Conservation (phyloP, 495 filamentous ascomycete species). For the Xylaria bambusicola region DNA sequence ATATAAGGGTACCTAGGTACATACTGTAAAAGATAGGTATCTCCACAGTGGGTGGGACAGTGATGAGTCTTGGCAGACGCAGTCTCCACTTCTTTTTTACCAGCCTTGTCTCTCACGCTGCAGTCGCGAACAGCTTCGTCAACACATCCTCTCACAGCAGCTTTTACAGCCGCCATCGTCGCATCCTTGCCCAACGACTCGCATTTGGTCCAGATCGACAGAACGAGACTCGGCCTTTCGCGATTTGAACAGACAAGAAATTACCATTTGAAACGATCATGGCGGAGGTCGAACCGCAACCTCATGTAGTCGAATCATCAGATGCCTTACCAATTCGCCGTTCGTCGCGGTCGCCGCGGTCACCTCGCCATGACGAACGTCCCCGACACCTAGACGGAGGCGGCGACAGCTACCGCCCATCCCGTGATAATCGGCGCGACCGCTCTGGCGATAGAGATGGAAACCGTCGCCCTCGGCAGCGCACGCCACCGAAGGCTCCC, state of each 20-base stretch:
- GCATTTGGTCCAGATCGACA: background rate
- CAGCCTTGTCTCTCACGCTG: slow-evolving; percentile 16
- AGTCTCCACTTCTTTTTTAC: slow-evolving; percentile 20
- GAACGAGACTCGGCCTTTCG: background rate
- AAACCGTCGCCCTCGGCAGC: slow-evolving; percentile 41
- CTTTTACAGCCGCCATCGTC: background rate
- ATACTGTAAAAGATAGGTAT: too few species aligned
- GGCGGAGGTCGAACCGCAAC: slow-evolving; percentile 34
- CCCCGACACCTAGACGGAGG: slow-evolving; percentile 42
- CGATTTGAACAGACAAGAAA: background rate
- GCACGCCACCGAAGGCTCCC: slow-evolving; percentile 54
- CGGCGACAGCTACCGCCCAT: slow-evolving; percentile 44
- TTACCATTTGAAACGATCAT: slow-evolving; percentile 20
- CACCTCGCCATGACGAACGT: slow-evolving; percentile 29
- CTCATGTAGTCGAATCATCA: slow-evolving; percentile 29
- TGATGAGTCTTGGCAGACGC: slow-evolving; percentile 17
- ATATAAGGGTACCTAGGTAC: too few species aligned
- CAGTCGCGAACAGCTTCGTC: slow-evolving; percentile 6
- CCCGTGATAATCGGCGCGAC: slow-evolving; percentile 18
- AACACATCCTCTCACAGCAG: slow-evolving; percentile 1
- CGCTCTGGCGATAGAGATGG: slow-evolving; percentile 26
- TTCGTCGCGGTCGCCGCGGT: slow-evolving; percentile 23
- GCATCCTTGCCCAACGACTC: background rate
- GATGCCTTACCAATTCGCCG: slow-evolving; percentile 24
- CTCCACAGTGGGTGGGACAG: slow-evolving; percentile 4